Evolutionary conservation across 2,329 filamentous ascomycete genomes (phyloP).

Genomic region (Trichoderma sp.): DNA sequence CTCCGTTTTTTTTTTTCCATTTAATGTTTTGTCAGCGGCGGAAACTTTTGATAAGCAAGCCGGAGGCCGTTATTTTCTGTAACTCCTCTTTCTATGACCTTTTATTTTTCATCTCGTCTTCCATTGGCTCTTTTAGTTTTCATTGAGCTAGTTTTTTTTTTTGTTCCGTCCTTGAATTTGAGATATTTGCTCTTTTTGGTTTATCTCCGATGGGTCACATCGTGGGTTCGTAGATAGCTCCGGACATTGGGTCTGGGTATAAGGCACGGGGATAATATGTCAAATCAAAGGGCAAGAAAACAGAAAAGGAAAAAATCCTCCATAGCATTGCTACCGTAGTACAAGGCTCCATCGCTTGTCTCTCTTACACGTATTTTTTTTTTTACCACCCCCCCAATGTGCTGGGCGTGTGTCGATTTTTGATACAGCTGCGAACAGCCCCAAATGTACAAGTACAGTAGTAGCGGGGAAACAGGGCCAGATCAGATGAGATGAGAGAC

Average conservation of each 20-base stretch:
- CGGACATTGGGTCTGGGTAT: conserved; percentile 1
- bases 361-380: not conserved
- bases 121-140: not conserved
- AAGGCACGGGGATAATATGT: conserved; percentile 6
- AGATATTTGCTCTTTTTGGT: not conserved
- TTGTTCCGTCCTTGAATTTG: not conserved
- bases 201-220: conserved; percentile 21
- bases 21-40: conserved; percentile 15
- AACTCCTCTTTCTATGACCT: not conserved
- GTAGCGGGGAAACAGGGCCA: not conserved
- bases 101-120: not conserved
- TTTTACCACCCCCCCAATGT: too few relatives aligned
- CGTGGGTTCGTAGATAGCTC: not conserved
- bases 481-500: not conserved
- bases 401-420: not conserved
- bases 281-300: not conserved
- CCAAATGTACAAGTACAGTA: not conserved
- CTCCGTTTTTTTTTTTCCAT: not conserved
- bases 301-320: not conserved
- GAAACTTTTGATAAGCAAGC: not conserved
- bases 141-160: not conserved
- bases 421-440: not conserved
- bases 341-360: not conserved
- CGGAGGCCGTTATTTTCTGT: not conserved
- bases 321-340: not conserved